Evolutionary conservation across 208 protist genomes (phyloP).

Genomic region (Blastocrithidia nonstop): DNA sequence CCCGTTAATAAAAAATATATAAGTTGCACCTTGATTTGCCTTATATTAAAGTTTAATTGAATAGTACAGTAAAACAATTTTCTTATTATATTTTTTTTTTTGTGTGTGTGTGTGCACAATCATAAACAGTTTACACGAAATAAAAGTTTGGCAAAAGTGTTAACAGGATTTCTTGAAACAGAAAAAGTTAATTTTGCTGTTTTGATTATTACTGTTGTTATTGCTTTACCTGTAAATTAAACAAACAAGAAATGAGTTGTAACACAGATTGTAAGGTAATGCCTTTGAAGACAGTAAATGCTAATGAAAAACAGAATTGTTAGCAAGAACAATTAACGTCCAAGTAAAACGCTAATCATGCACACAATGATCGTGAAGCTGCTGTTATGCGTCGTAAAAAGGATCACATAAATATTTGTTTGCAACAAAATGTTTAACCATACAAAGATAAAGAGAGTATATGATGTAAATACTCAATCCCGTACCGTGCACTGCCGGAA

Average conservation of each 20-base stretch:
- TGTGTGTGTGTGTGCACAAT: too few relatives aligned
- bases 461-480: constrained; percentile 66
- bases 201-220: not conserved
- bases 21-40: too few relatives aligned
- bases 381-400: constrained; percentile 67
- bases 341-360: not conserved
- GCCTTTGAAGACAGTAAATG: not conserved
- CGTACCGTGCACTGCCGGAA: constrained; percentile 80
- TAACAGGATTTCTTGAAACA: too few relatives aligned
- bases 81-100: too few relatives aligned
- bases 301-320: not conserved
- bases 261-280: not conserved
- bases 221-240: not conserved
- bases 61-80: too few relatives aligned
- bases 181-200: not conserved
- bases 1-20: too few relatives aligned
- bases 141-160: too few relatives aligned
- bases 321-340: too few relatives aligned
- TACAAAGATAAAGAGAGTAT: constrained; percentile 38
- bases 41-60: too few relatives aligned
- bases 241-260: not conserved
- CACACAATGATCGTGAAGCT: constrained; percentile 33
- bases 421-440: constrained; percentile 72
- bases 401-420: constrained; percentile 85
- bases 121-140: too few relatives aligned